These are phyloP conservation scores for Phoenix roebelenii DNA, from an alignment of 176 grass and related monocot species.

Conservation along the genomic window DNA sequence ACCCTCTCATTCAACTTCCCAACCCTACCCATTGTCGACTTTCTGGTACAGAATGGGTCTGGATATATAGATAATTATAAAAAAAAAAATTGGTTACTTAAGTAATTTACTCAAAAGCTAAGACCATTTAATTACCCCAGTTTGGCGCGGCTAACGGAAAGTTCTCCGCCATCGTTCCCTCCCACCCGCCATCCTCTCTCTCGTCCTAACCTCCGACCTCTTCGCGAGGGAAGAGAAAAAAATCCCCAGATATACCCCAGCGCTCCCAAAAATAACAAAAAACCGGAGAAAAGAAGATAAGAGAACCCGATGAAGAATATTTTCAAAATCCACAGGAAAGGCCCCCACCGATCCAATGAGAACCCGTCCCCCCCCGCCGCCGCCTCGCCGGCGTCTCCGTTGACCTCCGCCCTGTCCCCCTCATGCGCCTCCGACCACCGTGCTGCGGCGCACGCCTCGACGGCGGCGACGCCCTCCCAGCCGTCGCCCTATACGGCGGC, in stretches of 20 bases:
- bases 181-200: no score
- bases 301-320: slow-evolving; percentile 68
- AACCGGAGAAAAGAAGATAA: neutral
- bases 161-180: no score
- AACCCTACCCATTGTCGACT: no score
- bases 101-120: no score
- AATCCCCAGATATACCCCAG: no score
- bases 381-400: neutral
- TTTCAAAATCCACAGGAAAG: slow-evolving; percentile 68
- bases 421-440: slow-evolving; percentile 9
- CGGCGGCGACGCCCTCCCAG: slow-evolving; percentile 15
- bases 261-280: neutral
- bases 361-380: slow-evolving; percentile 20
- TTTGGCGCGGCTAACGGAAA: no score
- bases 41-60: no score
- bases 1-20: no score
- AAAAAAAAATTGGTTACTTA: no score
- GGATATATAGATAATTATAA: no score
- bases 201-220: neutral
- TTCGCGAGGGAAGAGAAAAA: neutral
- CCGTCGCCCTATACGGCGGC: neutral
- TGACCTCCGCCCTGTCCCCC: no score
- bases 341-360: slow-evolving; percentile 84
- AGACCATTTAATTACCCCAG: no score
- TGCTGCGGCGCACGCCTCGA: slow-evolving; percentile 24